phyloP scores from a whole-genome alignment of 768 basidiomycete species.

The Daedaleopsis nitida region DNA sequence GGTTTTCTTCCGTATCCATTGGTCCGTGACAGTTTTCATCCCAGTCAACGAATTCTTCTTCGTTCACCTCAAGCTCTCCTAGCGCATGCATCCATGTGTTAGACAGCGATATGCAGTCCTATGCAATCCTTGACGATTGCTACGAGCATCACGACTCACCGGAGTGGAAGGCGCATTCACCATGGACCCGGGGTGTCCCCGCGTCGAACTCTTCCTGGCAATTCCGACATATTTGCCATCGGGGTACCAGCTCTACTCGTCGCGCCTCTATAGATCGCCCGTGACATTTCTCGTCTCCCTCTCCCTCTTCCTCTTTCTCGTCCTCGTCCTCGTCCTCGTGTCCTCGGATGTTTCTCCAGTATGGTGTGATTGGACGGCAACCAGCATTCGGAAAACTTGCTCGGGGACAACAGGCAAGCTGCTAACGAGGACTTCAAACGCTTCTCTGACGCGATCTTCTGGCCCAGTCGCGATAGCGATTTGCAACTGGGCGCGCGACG shows the following conservation, averaged over 20 bases:
- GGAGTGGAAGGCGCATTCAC: constrained; percentile 43
- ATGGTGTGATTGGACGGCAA: constrained; percentile 35
- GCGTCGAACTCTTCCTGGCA: constrained; percentile 52
- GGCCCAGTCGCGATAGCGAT: constrained; percentile 45
- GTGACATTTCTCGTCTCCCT: too few relatives aligned
- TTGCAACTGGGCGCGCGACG: constrained; percentile 45
- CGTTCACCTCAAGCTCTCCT: background rate
- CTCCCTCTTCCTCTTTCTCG: too few relatives aligned
- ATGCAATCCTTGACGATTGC: too few relatives aligned
- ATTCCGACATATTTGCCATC: constrained; percentile 50
- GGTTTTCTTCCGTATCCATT: background rate
- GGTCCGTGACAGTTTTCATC: background rate
- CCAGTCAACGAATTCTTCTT: background rate
- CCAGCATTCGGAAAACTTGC: constrained; percentile 45
- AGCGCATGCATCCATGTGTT: background rate
- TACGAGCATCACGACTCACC: background rate
- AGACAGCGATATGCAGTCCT: background rate
- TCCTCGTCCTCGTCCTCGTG: background rate
- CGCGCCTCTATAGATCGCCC: constrained; percentile 9
- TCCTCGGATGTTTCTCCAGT: background rate
- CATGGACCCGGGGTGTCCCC: constrained; percentile 32
- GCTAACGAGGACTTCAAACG: constrained; percentile 42
- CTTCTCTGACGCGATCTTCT: constrained; percentile 45
- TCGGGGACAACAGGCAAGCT: constrained; percentile 44
- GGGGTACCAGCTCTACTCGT: constrained; percentile 37